These are phyloP conservation scores for Vinca minor DNA, from an alignment of 257 asterid genomes.

Conservation along the genomic window DNA sequence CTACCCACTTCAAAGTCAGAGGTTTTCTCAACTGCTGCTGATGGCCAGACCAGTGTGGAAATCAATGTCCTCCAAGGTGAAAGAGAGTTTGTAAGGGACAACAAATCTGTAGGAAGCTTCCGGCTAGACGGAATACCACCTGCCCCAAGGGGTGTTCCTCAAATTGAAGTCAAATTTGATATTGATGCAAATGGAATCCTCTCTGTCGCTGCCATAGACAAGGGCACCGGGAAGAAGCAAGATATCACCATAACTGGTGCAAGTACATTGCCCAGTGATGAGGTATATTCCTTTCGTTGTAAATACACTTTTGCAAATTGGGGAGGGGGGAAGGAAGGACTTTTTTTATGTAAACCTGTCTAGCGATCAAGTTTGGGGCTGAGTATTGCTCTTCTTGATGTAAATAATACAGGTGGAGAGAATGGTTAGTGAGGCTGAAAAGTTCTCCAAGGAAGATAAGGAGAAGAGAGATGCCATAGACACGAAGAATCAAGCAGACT, in stretches of 20 bases:
- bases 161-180: constrained; percentile 91
- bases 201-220: constrained; percentile 82
- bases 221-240: constrained; percentile 96
- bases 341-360: too few species aligned
- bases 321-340: too few species aligned
- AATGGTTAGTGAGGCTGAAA: constrained; percentile 95
- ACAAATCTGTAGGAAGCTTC: constrained; percentile 95
- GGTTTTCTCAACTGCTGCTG: constrained; percentile 98
- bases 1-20: constrained; percentile 94
- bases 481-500: constrained; percentile 93
- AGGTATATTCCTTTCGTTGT: constrained; percentile 32
- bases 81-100: constrained; percentile 94
- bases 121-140: constrained; percentile 98
- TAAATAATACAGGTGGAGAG: constrained; percentile 56
- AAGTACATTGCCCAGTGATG: constrained; percentile 89
- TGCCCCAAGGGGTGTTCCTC: constrained; percentile 98
- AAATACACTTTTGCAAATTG: neutral
- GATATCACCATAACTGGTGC: constrained; percentile 98
- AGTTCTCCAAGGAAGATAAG: constrained; percentile 88
- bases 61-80: constrained; percentile 97
- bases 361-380: too few species aligned
- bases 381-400: too few species aligned
- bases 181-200: constrained; percentile 97
- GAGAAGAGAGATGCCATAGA: constrained; percentile 97
- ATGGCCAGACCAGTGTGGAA: constrained; percentile 97